These are phyloP conservation scores for Salvia rosmarinus DNA, from an alignment of 257 asterid genomes.

Conservation along the genomic window DNA sequence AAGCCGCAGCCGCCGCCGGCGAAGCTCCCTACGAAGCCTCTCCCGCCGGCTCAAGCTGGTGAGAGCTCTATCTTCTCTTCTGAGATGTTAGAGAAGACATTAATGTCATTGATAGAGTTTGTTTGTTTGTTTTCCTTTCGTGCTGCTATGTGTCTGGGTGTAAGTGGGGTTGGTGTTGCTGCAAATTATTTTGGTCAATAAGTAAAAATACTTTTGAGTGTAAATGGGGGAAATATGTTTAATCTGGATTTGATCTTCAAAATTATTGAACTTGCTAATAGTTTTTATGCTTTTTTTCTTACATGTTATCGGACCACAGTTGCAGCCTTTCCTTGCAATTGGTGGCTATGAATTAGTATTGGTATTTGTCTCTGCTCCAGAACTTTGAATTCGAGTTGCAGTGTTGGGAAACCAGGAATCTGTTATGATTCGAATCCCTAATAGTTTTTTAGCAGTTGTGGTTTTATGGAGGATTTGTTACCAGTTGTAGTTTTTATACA, in stretches of 20 bases:
- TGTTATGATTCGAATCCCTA: too few relatives aligned
- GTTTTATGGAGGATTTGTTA: not conserved
- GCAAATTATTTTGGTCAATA: not conserved
- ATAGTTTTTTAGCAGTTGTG: too few relatives aligned
- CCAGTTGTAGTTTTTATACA: not conserved
- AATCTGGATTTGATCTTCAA: not conserved
- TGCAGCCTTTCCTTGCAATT: not conserved
- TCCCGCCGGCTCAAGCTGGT: conserved; percentile 83
- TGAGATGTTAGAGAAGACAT: not conserved
- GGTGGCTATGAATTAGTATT: not conserved
- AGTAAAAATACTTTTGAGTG: not conserved
- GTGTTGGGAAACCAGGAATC: not conserved
- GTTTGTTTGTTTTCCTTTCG: not conserved
- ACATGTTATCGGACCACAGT: not conserved
- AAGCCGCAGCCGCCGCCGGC: conserved; percentile 31
- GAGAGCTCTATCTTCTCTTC: not conserved
- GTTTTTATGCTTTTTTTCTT: not conserved
- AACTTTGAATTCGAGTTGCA: not conserved
- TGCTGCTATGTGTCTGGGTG: not conserved
- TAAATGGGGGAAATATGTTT: not conserved
- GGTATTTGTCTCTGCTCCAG: not conserved
- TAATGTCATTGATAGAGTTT: not conserved
- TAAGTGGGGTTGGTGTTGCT: not conserved
- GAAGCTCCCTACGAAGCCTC: conserved; percentile 78
- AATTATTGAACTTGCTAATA: not conserved